Evolutionary conservation across 768 basidiomycete genomes (phyloP).

Genomic region (Hygrophorus russula): DNA sequence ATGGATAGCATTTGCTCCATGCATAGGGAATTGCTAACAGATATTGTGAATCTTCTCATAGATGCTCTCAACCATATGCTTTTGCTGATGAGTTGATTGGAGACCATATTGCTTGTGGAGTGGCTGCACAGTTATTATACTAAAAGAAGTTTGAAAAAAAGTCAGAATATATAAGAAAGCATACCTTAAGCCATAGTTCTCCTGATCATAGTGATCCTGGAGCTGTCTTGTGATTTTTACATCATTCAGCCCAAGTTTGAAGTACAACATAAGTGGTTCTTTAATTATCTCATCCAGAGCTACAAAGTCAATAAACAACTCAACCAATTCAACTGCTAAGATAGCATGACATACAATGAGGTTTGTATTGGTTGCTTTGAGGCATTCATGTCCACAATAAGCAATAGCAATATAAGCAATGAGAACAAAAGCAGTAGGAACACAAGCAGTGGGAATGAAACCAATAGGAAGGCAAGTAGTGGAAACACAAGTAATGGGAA

Average conservation of each 20-base stretch:
- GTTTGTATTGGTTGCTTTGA: slow-evolving; percentile 2
- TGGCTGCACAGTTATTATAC: neutral
- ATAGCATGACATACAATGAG: neutral
- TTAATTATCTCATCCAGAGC: neutral
- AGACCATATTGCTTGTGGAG: slow-evolving; percentile 1
- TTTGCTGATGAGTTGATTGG: neutral
- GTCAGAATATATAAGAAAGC: neutral
- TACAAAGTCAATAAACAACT: neutral
- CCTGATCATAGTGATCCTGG: neutral
- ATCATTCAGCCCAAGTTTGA: neutral
- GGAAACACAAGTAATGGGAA: no score
- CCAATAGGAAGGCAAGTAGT: no score
- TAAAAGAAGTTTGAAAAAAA: neutral
- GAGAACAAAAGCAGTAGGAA: no score
- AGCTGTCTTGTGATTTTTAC: neutral
- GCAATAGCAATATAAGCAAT: no score
- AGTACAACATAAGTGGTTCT: neutral
- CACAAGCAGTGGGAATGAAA: no score
- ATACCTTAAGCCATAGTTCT: neutral
- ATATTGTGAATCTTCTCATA: neutral
- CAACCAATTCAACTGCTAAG: neutral
- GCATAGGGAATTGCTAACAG: neutral
- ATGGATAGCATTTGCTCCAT: neutral
- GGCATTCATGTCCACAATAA: no score
- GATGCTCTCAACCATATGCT: neutral